Evolutionary conservation across 2,329 filamentous ascomycete species (phyloP).

Genomic region (Claviceps capensis): DNA sequence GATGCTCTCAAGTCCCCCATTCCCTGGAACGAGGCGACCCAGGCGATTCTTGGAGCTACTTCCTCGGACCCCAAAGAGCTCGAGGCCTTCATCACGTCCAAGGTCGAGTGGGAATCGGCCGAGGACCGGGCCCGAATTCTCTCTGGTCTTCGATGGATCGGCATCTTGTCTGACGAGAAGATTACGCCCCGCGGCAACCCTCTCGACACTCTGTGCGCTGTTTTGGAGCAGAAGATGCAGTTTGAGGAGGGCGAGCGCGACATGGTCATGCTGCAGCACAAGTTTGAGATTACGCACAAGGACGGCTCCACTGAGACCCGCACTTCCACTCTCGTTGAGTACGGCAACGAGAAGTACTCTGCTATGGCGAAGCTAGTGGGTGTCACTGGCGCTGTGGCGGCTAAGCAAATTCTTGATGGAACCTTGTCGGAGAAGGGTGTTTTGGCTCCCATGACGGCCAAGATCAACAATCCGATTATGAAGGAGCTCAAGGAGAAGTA

Average conservation of each 20-base stretch:
- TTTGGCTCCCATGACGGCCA: conserved; percentile 60
- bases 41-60: conserved; percentile 57
- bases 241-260: conserved; percentile 74
- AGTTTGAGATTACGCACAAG: conserved; percentile 66
- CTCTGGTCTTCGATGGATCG: conserved; percentile 58
- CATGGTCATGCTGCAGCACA: conserved; percentile 67
- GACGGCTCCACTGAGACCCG: conserved; percentile 65
- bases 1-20: conserved; percentile 53
- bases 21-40: conserved; percentile 74
- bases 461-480: conserved; percentile 61
- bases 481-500: conserved; percentile 68
- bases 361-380: conserved; percentile 78
- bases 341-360: conserved; percentile 65
- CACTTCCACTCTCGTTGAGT: conserved; percentile 71
- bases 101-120: conserved; percentile 55
- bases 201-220: conserved; percentile 81
- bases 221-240: conserved; percentile 83
- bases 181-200: conserved; percentile 65
- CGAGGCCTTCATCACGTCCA: conserved; percentile 56
- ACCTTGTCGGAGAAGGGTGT: conserved; percentile 60
- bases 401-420: conserved; percentile 65
- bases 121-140: conserved; percentile 60
- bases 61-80: conserved; percentile 58
- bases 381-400: conserved; percentile 50
- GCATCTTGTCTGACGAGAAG: conserved; percentile 36